These are phyloP conservation scores for Termitomyces sp. DNA, from an alignment of 768 basidiomycete genomes.

Conservation along the genomic window DNA sequence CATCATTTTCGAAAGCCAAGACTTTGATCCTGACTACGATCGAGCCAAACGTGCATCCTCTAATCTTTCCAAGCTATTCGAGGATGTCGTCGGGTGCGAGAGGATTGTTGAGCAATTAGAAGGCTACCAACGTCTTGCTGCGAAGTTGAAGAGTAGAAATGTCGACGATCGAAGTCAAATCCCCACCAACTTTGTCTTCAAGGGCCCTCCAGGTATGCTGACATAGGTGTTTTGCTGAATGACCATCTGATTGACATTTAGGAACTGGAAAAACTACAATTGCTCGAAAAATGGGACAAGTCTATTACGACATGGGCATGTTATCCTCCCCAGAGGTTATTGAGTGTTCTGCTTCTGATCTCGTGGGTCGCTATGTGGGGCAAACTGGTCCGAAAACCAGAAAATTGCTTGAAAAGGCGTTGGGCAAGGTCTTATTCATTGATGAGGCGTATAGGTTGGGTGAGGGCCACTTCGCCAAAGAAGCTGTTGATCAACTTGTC, in stretches of 20 bases:
- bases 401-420: background rate
- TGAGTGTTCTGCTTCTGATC: constrained; percentile 68
- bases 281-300: constrained; percentile 58
- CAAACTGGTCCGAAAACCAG: background rate
- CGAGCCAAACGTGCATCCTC: constrained; percentile 41
- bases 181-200: background rate
- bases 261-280: constrained; percentile 65
- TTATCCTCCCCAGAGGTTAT: constrained; percentile 43
- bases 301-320: constrained; percentile 63
- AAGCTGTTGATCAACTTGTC: constrained; percentile 72
- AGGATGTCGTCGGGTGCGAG: background rate
- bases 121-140: background rate
- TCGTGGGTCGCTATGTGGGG: constrained; percentile 49
- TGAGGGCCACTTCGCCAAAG: constrained; percentile 46
- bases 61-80: constrained; percentile 38
- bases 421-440: background rate
- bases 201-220: background rate
- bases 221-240: background rate
- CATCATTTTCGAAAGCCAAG: constrained; percentile 51
- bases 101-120: background rate
- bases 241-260: constrained; percentile 43
- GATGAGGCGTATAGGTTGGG: background rate
- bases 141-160: background rate
- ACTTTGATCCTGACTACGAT: constrained; percentile 63
- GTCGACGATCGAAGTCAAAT: background rate